Evolutionary conservation across 805 yeast genomes (phyloP).

Genomic region (Cyberlindnera mississippiensis): DNA sequence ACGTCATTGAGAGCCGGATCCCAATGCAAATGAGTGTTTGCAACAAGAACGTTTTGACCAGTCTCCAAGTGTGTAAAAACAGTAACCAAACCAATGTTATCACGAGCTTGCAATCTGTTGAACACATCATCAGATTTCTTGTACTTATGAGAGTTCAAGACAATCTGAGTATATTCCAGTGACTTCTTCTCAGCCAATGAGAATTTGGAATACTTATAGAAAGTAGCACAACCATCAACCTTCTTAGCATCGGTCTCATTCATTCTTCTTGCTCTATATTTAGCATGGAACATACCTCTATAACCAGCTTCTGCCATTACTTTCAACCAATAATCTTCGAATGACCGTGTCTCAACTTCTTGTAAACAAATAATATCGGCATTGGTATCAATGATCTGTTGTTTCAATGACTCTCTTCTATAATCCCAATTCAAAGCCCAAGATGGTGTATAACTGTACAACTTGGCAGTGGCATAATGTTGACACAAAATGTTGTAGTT

Average conservation of each 20-base stretch:
- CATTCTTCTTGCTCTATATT: slow-evolving; percentile 92
- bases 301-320: slow-evolving; percentile 70
- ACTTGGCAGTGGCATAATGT: slow-evolving; percentile 86
- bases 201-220: slow-evolving; percentile 68
- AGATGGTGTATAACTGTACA: slow-evolving; percentile 92
- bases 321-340: slow-evolving; percentile 84
- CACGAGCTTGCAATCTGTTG: slow-evolving; percentile 94
- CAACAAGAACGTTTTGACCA: slow-evolving; percentile 68
- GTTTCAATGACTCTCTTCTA: slow-evolving; percentile 70
- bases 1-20: slow-evolving; percentile 96
- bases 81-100: slow-evolving; percentile 80
- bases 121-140: slow-evolving; percentile 92
- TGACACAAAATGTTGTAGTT: slow-evolving; percentile 93
- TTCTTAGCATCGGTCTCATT: slow-evolving; percentile 71
- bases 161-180: slow-evolving; percentile 79
- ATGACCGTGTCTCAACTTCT: slow-evolving; percentile 88
- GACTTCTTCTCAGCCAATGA: slow-evolving; percentile 64
- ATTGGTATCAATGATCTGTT: slow-evolving; percentile 61
- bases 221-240: slow-evolving; percentile 98
- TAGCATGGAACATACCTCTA: slow-evolving; percentile 75
- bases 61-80: slow-evolving; percentile 69
- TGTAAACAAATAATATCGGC: slow-evolving; percentile 88
- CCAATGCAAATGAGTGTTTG: slow-evolving; percentile 97
- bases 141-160: slow-evolving; percentile 78
- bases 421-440: slow-evolving; percentile 97